These are phyloP conservation scores for Fusarium tanahbumbuense DNA, from an alignment of 2,329 filamentous ascomycete species.

Conservation along the genomic window DNA sequence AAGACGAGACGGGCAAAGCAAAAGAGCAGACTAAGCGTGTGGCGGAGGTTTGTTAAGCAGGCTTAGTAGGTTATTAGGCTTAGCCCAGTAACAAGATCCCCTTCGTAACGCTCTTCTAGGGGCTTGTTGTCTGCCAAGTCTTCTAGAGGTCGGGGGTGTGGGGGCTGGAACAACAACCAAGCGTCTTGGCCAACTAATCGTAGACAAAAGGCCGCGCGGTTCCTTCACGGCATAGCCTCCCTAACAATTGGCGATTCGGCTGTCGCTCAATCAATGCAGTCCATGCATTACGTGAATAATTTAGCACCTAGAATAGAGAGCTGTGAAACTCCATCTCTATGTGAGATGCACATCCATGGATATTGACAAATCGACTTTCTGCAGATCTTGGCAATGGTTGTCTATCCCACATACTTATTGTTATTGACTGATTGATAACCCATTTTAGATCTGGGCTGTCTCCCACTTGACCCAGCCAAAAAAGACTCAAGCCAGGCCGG, in stretches of 20 bases:
- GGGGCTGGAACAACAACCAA: constrained; percentile 36
- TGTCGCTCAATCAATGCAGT: neutral
- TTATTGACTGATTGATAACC: neutral
- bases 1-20: neutral
- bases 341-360: neutral
- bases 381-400: neutral
- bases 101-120: constrained; percentile 8
- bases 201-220: constrained; percentile 33
- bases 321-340: constrained; percentile 11
- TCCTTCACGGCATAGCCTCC: constrained; percentile 32
- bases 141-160: constrained; percentile 29
- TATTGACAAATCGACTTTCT: constrained; percentile 10
- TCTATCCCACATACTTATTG: neutral
- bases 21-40: constrained; percentile 25
- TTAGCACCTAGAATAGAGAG: neutral
- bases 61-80: constrained; percentile 10
- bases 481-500: constrained; percentile 17
- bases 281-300: constrained; percentile 2
- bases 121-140: constrained; percentile 21
- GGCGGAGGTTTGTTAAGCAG: constrained; percentile 24
- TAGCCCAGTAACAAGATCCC: neutral
- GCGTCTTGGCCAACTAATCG: constrained; percentile 29
- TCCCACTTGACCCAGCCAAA: neutral
- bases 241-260: constrained; percentile 6
- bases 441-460: neutral